Percentiles rank a stretch among this genome's conserved stretches.
Conservation (phyloP, 2,329 filamentous ascomycete species). For the Cercospora zeae-maydis region DNA sequence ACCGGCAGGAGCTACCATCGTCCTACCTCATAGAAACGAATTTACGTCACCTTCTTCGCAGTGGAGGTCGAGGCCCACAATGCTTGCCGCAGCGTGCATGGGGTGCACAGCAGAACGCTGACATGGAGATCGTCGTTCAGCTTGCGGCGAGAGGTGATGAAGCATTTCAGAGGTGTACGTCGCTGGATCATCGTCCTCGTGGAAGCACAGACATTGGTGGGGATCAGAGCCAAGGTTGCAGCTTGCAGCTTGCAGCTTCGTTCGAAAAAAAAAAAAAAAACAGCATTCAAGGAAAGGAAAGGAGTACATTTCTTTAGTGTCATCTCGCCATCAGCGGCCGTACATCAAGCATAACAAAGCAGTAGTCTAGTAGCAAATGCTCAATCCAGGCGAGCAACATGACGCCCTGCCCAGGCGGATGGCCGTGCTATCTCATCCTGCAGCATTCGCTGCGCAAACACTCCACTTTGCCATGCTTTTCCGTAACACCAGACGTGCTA, state of each 20-base stretch:
- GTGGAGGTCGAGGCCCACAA: conserved; percentile 6
- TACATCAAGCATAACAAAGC: conserved; percentile 25
- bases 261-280: background rate
- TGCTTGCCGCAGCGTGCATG: background rate
- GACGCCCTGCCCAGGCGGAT: conserved; percentile 22
- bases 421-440: conserved; percentile 19
- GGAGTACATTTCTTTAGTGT: conserved; percentile 26
- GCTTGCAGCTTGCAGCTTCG: background rate
- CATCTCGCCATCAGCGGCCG: conserved; percentile 26
- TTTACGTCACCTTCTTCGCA: conserved; percentile 11
- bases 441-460: conserved; percentile 19
- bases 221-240: background rate
- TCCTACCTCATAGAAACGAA: background rate
- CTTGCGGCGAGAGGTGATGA: background rate
- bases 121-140: background rate
- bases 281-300: conserved; percentile 9
- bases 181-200: background rate
- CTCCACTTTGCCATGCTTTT: conserved; percentile 15
- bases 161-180: background rate
- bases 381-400: conserved; percentile 26
- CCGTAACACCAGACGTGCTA: conserved; percentile 6
- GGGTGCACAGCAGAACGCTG: background rate
- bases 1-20: background rate
- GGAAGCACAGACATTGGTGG: background rate
- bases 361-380: conserved; percentile 29